These are phyloP conservation scores for Fusarium miscanthi DNA, from an alignment of 2,329 filamentous ascomycete genomes.

Conservation along the genomic window DNA sequence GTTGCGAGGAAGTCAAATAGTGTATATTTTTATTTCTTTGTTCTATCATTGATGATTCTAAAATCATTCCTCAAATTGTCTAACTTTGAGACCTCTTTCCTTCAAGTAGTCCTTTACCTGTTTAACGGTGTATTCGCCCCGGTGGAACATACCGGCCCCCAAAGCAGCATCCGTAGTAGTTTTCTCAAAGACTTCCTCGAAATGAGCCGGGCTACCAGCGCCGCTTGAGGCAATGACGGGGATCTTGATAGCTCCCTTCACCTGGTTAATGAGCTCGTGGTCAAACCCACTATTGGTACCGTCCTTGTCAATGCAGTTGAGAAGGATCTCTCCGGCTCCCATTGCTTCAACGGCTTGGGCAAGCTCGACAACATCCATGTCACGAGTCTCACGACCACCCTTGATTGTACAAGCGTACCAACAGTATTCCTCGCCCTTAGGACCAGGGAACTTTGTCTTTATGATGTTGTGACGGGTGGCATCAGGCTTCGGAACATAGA, in stretches of 20 bases:
- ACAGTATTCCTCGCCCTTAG: conserved; percentile 81
- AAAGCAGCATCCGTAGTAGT: conserved; percentile 92
- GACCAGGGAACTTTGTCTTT: conserved; percentile 75
- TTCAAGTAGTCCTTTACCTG: conserved; percentile 89
- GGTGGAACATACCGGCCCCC: conserved; percentile 97
- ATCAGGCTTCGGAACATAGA: conserved; percentile 81
- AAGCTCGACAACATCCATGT: conserved; percentile 91
- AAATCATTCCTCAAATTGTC: conserved; percentile 74
- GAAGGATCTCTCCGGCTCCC: conserved; percentile 91
- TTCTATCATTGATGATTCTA: conserved; percentile 21
- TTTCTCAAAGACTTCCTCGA: conserved; percentile 87
- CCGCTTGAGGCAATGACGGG: conserved; percentile 96
- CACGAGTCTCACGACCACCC: conserved; percentile 92
- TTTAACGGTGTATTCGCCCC: conserved; percentile 92
- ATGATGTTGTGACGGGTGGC: conserved; percentile 80
- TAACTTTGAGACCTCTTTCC: conserved; percentile 78
- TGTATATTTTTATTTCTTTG: conserved; percentile 15
- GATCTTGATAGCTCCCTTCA: conserved; percentile 88
- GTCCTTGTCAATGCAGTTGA: conserved; percentile 98
- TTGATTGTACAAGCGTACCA: conserved; percentile 99
- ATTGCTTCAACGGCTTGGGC: conserved; percentile 92
- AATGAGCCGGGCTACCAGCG: conserved; percentile 88
- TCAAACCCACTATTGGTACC: conserved; percentile 96
- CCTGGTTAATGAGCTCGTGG: conserved; percentile 87
- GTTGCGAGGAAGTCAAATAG: not conserved